Evolutionary conservation across 2,329 filamentous ascomycete species (phyloP), one percentile per base, ranked within the genome.

Genomic region (Ophiosphaerella korrae): DNA sequence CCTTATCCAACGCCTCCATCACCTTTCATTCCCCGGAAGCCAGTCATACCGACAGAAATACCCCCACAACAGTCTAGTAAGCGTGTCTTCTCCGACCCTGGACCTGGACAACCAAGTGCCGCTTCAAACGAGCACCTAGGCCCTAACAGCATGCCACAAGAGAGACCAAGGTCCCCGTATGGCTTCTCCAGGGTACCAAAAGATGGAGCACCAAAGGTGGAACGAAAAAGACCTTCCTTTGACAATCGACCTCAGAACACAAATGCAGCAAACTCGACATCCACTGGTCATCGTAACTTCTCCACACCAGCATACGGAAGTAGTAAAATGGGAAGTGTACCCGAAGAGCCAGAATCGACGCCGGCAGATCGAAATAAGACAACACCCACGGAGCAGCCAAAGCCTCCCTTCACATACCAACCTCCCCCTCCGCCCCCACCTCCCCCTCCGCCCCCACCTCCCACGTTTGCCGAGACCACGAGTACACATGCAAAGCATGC

Each of bases 111-210:
- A 21, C 16, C 34, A 5, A 39, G 23, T 6, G 9, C 23, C 9
- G 32, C 43, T 13, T 39, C 35, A 31, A 32, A 11, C n/a, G 43
- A 45, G 14, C 23, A 45, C 38, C 34, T 45, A 2, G 14, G 16
- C 24, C 43, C 43, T 32, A 34, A 24, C 6, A 39, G 13, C 4
- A 12, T 16, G 21, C 43, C 43, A 13, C 34, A 13, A 32, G 43
- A 39, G 32, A 35, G 34, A 23, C 18, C 34, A 11, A 29, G 43
- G n/a, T 45, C 43, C 11, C 34, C 43, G 4, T 45, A 45, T 29
- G 43, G 43, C 14, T 45, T 45, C n/a, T 45, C 43, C 13, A 29
- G 43, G 11, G 43, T 45, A 16, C 43, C 43, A 29, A 35, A 45
- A 32, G 34, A 39, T 23, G 34, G 38, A 13, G 16, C 21, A 21